phyloP scores from a whole-genome alignment of 108 stramenopile genomes.

The Pseudonitzschia pungens region DNA sequence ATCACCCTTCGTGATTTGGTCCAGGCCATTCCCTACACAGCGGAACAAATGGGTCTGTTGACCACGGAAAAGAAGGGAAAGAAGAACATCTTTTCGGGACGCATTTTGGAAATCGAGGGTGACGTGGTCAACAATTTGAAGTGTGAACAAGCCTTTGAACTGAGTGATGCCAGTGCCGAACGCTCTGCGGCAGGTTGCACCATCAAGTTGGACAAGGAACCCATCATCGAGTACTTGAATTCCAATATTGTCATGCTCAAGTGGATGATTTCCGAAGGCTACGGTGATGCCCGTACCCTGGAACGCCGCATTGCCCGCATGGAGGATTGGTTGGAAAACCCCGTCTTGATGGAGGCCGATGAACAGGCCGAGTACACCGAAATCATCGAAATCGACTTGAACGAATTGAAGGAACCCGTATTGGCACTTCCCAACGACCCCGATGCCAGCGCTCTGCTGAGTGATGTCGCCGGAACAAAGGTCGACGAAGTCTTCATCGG shows the following conservation, averaged over 20 bases:
- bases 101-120: constrained; percentile 95
- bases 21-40: constrained; percentile 94
- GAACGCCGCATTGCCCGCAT: constrained; percentile 93
- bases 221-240: constrained; percentile 92
- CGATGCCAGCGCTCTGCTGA: constrained; percentile 86
- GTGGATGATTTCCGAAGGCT: constrained; percentile 97
- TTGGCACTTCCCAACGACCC: constrained; percentile 95
- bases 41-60: constrained; percentile 87
- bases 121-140: constrained; percentile 76
- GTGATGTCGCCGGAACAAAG: constrained; percentile 81
- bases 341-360: constrained; percentile 89
- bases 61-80: constrained; percentile 95
- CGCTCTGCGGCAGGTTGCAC: constrained; percentile 96
- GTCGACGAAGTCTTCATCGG: constrained; percentile 97
- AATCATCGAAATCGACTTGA: constrained; percentile 91
- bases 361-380: constrained; percentile 86
- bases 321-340: constrained; percentile 92
- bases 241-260: constrained; percentile 95
- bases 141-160: constrained; percentile 97
- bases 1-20: constrained; percentile 95
- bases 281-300: constrained; percentile 91
- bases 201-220: constrained; percentile 92
- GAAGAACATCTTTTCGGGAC: constrained; percentile 94
- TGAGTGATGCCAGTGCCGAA: constrained; percentile 91
- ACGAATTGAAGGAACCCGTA: constrained; percentile 93